A percentile compares a stretch with the other conserved stretches of the same genome.
These are phyloP conservation scores for Globisporangium mamillatum DNA, from an alignment of 352 stramenopile species.

Conservation along the genomic window DNA sequence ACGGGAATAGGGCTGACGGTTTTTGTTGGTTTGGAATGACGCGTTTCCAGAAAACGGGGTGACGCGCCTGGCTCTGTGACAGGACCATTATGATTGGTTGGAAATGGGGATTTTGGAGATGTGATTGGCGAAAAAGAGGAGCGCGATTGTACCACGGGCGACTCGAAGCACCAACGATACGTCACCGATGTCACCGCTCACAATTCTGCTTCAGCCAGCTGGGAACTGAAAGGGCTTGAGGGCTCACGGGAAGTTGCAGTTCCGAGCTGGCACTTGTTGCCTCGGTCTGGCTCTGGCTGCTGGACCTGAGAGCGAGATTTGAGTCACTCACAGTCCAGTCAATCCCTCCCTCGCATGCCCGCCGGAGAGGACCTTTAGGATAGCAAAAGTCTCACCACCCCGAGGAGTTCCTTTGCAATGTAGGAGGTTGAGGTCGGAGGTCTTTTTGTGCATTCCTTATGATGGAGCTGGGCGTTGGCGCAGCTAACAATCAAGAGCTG, in stretches of 20 bases:
- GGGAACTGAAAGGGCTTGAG: background rate
- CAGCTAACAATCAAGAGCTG: no score
- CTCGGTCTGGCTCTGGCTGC: background rate
- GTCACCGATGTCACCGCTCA: constrained; percentile 12
- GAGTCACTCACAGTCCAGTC: background rate
- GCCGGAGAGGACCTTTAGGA: background rate
- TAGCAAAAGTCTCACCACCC: no score
- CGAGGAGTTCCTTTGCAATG: background rate
- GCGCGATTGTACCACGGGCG: background rate
- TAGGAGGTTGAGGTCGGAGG: background rate
- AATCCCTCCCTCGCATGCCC: background rate
- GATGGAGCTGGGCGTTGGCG: no score
- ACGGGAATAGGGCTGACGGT: background rate
- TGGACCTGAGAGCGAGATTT: background rate
- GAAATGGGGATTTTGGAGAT: background rate
- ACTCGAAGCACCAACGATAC: constrained; percentile 14
- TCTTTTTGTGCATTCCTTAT: background rate
- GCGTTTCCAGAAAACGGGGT: constrained; percentile 5
- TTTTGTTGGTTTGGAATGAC: background rate
- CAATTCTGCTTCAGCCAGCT: constrained; percentile 4
- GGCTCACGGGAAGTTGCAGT: background rate
- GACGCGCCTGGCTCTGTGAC: constrained; percentile 12
- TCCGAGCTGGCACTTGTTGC: background rate
- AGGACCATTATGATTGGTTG: background rate
- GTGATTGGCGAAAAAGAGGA: constrained; percentile 5